A percentile compares a stretch with the other conserved stretches of the same genome.
Evolutionary conservation across 1,139 yeast genomes (phyloP).

Genomic region (Meyerozyma smithsonii): DNA sequence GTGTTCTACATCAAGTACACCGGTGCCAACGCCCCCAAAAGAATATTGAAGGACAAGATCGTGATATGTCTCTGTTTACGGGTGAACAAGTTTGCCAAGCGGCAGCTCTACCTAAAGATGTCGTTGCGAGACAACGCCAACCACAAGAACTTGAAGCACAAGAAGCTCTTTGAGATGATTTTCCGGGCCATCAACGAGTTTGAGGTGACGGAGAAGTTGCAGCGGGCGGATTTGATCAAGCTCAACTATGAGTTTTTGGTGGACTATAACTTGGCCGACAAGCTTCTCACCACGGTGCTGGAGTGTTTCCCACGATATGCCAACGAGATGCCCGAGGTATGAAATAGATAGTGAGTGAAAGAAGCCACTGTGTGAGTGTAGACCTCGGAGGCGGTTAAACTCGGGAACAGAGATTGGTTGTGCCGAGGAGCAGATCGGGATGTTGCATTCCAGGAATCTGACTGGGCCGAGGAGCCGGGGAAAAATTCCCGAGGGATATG

Average conservation of each 20-base stretch:
- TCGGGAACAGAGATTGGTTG: too few species aligned
- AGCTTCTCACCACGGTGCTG: constrained; percentile 6
- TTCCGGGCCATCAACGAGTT: constrained; percentile 31
- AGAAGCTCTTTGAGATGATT: constrained; percentile 36
- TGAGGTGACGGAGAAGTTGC: constrained; percentile 12
- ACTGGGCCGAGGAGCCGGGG: too few species aligned
- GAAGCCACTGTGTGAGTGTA: too few species aligned
- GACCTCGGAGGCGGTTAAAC: too few species aligned
- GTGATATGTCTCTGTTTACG: constrained; percentile 28
- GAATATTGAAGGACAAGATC: constrained; percentile 34
- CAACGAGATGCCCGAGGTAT: neutral
- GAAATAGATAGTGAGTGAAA: too few species aligned
- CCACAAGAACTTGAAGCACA: constrained; percentile 35
- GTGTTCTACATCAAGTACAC: constrained; percentile 29
- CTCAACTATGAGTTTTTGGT: constrained; percentile 41
- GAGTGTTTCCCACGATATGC: neutral
- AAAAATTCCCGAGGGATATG: too few species aligned
- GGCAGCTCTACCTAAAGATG: constrained; percentile 22
- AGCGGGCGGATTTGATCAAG: constrained; percentile 21
- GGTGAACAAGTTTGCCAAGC: constrained; percentile 28
- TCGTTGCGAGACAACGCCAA: constrained; percentile 36
- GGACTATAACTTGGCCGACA: constrained; percentile 13
- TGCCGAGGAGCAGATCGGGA: too few species aligned
- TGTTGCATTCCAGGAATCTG: too few species aligned
- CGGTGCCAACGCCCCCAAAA: constrained; percentile 24